Conservation (phyloP, 306 rosid species). For the Mucuna pruriens region DNA sequence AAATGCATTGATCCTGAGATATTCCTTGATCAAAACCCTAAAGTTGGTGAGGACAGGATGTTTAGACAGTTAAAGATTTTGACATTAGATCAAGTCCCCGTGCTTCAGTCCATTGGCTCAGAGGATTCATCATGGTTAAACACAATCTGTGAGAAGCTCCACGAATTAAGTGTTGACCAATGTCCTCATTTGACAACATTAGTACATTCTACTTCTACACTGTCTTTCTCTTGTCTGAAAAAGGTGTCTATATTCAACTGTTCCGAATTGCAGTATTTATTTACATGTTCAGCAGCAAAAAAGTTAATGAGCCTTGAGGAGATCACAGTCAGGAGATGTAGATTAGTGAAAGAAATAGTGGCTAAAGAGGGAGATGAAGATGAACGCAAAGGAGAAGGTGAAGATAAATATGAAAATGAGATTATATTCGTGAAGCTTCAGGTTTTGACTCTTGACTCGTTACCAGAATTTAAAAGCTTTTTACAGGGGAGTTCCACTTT, state of each 20-base stretch:
- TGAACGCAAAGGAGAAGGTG: neutral
- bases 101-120: neutral
- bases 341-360: slow-evolving; percentile 15
- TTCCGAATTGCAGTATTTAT: neutral
- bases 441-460: neutral
- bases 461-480: slow-evolving; percentile 32
- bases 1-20: neutral
- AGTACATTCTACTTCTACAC: neutral
- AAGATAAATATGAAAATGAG: neutral
- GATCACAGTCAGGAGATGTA: neutral
- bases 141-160: neutral
- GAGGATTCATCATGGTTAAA: neutral
- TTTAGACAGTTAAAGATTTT: neutral
- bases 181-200: slow-evolving; percentile 32
- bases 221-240: slow-evolving; percentile 17
- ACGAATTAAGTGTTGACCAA: accelerated
- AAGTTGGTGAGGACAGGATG: neutral
- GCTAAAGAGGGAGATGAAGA: neutral
- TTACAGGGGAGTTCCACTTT: slow-evolving; percentile 26
- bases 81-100: accelerated
- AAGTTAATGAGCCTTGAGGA: slow-evolving; percentile 1
- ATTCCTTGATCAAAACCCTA: neutral
- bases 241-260: neutral
- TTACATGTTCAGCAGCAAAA: slow-evolving; percentile 22
- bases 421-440: neutral